These are phyloP conservation scores for Hippophae gyantsensis DNA, from an alignment of 306 rosid species.

Conservation along the genomic window DNA sequence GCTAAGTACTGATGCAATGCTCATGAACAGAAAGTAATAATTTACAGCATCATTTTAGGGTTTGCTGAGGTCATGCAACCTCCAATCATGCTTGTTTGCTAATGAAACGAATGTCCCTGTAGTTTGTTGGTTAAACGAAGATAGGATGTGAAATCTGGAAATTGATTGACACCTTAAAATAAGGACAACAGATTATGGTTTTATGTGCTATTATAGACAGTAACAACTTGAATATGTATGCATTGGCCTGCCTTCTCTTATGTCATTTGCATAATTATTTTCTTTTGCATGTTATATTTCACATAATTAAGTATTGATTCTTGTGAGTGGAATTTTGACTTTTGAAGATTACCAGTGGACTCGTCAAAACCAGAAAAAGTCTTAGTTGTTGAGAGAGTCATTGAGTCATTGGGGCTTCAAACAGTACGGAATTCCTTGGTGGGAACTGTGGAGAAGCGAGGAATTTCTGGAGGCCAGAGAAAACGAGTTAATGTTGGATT, in stretches of 20 bases:
- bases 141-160: no score
- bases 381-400: constrained; percentile 84
- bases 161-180: no score
- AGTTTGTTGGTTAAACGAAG: no score
- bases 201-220: not conserved
- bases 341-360: constrained; percentile 53
- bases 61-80: not conserved
- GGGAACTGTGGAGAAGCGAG: constrained; percentile 93
- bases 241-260: not conserved
- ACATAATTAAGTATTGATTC: not conserved
- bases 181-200: no score
- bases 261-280: not conserved
- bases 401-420: constrained; percentile 87
- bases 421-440: constrained; percentile 72
- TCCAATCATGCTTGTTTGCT: no score
- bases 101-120: no score
- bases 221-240: not conserved
- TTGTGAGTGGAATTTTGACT: constrained; percentile 15
- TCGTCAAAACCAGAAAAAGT: constrained; percentile 69
- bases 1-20: not conserved
- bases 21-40: not conserved
- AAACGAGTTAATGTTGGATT: constrained; percentile 94
- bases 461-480: constrained; percentile 95
- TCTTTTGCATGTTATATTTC: constrained; percentile 9
- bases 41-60: not conserved